Evolutionary conservation across 1,284 basidiomycete species (phyloP).

Genomic region (Moesziomyces antarcticus): DNA sequence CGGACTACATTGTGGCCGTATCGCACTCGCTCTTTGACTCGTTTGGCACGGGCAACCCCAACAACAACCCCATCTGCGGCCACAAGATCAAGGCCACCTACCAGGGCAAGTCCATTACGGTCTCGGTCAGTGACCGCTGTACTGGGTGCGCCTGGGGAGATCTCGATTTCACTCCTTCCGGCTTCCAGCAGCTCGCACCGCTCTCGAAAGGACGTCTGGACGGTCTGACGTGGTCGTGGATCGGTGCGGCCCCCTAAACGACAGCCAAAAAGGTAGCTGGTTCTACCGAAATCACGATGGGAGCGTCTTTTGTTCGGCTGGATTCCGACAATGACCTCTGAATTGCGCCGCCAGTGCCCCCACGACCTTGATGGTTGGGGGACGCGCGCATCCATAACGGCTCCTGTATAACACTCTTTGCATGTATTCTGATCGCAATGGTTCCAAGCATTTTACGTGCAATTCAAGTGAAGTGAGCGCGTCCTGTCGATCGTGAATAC

Average conservation of each 20-base stretch:
- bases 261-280: slow-evolving; percentile 2
- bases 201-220: slow-evolving; percentile 44
- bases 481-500: too few relatives aligned
- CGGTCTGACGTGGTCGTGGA: slow-evolving; percentile 53
- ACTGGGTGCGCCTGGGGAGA: slow-evolving; percentile 47
- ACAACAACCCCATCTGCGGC: slow-evolving; percentile 59
- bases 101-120: slow-evolving; percentile 55
- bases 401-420: too few relatives aligned
- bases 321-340: background rate
- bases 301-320: slow-evolving; percentile 10
- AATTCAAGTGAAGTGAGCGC: too few relatives aligned
- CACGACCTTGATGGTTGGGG: too few relatives aligned
- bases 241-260: slow-evolving; percentile 32
- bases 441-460: too few relatives aligned
- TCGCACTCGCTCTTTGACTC: slow-evolving; percentile 53
- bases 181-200: slow-evolving; percentile 51
- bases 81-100: slow-evolving; percentile 60
- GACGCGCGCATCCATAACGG: too few relatives aligned
- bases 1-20: slow-evolving; percentile 63
- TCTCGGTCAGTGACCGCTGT: slow-evolving; percentile 59
- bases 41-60: slow-evolving; percentile 57
- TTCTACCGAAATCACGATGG: background rate
- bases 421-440: too few relatives aligned
- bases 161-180: slow-evolving; percentile 56
- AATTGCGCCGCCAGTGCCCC: too few relatives aligned